Evolutionary conservation across 805 yeast genomes (phyloP).

Genomic region (Saccharomycopsis schoenii): DNA sequence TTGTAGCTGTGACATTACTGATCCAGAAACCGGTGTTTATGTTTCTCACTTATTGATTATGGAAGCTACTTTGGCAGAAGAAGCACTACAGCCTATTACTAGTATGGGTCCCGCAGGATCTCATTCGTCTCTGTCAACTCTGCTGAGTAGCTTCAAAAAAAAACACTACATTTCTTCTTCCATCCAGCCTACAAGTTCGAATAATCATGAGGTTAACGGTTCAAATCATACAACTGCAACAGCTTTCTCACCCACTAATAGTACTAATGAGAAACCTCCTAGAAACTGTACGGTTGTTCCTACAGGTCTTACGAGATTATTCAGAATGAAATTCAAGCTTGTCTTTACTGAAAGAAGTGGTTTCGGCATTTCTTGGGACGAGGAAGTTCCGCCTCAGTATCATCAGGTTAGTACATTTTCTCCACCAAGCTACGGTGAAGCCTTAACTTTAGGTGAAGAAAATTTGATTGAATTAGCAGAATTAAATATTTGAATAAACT

Average conservation of each 20-base stretch:
- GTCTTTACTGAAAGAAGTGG: constrained; percentile 84
- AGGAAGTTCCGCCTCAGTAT: constrained; percentile 96
- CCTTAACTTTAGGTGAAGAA: constrained; percentile 8
- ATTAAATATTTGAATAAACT: background rate
- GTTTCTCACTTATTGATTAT: constrained; percentile 71
- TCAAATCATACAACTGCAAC: constrained; percentile 19
- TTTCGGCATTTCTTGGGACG: constrained; percentile 96
- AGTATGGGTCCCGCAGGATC: background rate
- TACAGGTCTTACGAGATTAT: constrained; percentile 90
- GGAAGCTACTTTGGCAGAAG: constrained; percentile 94
- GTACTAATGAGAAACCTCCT: background rate
- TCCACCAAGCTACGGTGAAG: constrained; percentile 67
- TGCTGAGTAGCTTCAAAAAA: background rate
- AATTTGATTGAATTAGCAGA: constrained; percentile 4
- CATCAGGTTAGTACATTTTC: constrained; percentile 72
- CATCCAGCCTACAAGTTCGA: constrained; percentile 4
- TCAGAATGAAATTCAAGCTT: constrained; percentile 90
- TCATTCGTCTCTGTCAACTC: background rate
- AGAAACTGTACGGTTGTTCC: constrained; percentile 31
- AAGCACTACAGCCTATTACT: constrained; percentile 36
- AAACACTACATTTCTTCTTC: background rate
- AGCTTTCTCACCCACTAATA: constrained; percentile 8
- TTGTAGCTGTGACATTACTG: constrained; percentile 72
- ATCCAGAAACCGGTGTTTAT: constrained; percentile 66
- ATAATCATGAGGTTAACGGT: constrained; percentile 4